Evolutionary conservation across 2,329 filamentous ascomycete species (phyloP), one percentile per base, ranked within the genome.

Genomic region (Cercospora zeina): DNA sequence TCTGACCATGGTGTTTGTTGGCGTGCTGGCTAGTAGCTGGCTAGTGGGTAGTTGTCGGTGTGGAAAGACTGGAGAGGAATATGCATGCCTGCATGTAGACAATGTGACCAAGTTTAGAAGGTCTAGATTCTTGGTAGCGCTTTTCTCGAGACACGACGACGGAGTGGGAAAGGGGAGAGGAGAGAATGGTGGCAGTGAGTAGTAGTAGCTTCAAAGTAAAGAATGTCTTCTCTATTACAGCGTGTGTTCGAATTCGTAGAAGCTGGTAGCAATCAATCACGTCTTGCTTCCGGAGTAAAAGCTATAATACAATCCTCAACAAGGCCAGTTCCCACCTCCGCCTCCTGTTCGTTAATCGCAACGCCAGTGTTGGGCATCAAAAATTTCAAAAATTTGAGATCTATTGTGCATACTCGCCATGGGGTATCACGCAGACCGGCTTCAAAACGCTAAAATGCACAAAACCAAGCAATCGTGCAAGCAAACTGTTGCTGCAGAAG

Each of bases 361-460:
- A 50, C 21, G 47, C 47, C 47, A 30, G 47, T 31, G 47, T 51
- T 51, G 24, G 47, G 24, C 24, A 6, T 3, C 24, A 27, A 30
- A 51, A 51, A 57, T 24, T 36, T 61, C n/a, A n/a, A n/a, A n/a
- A n/a, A n/a, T n/a, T 27, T 27, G 24, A 27, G 59, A 67, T 68
- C 63, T 63, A 64, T 64, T 65, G 65, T 68, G 67, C 58, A 62
- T 64, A 51, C 45, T 56, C 47, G 53, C 58, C 53, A 6, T 27
- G 53, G 67, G 67, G 67, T 67, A 67, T 68, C 67, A 68, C 66
- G 64, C 62, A 61, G 54, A 63, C 57, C 61, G 61, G 24, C 24
- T 16, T 55, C 27, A 36, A 51, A 69, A 69, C 67, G 67, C 67
- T 68, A 69, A 69, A 61, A 56, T 60, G 65, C 64, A 67, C 53